These are phyloP conservation scores for Schoenoplectus triqueter DNA, from an alignment of 202 grass and related monocot genomes.

Conservation along the genomic window DNA sequence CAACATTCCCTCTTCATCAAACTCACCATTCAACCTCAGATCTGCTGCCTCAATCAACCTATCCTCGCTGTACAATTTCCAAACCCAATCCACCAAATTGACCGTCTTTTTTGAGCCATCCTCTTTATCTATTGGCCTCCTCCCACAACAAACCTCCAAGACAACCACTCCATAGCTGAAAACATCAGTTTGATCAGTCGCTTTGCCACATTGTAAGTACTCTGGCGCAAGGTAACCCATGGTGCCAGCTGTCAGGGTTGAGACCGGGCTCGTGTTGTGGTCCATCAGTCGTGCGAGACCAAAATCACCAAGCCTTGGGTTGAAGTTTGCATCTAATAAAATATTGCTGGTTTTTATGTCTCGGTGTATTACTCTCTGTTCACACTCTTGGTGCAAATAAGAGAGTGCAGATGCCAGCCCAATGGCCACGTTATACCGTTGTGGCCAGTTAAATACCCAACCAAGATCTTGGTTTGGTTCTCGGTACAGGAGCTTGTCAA, in stretches of 20 bases:
- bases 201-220: slow-evolving; percentile 92
- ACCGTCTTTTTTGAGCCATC: slow-evolving; percentile 50
- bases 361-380: slow-evolving; percentile 82
- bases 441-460: slow-evolving; percentile 59
- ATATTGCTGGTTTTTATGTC: slow-evolving; percentile 96
- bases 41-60: slow-evolving; percentile 67
- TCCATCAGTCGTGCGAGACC: slow-evolving; percentile 84
- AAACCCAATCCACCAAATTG: slow-evolving; percentile 86
- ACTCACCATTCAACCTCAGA: slow-evolving; percentile 47
- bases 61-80: slow-evolving; percentile 67
- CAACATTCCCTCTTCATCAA: slow-evolving; percentile 61
- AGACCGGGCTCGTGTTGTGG: slow-evolving; percentile 81
- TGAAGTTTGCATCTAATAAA: slow-evolving; percentile 72
- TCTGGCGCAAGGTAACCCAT: slow-evolving; percentile 97
- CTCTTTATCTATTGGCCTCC: slow-evolving; percentile 74
- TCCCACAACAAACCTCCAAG: slow-evolving; percentile 83
- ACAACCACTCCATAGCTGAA: slow-evolving; percentile 93
- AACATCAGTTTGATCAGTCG: slow-evolving; percentile 85
- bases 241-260: slow-evolving; percentile 88
- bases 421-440: slow-evolving; percentile 59
- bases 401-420: slow-evolving; percentile 77
- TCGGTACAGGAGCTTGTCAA: slow-evolving; percentile 73
- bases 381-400: slow-evolving; percentile 92
- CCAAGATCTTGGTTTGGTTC: slow-evolving; percentile 43
- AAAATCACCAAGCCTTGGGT: slow-evolving; percentile 82